Evolutionary conservation across 2,329 filamentous ascomycete species (phyloP).

Genomic region (Tolypocladium inflatum): DNA sequence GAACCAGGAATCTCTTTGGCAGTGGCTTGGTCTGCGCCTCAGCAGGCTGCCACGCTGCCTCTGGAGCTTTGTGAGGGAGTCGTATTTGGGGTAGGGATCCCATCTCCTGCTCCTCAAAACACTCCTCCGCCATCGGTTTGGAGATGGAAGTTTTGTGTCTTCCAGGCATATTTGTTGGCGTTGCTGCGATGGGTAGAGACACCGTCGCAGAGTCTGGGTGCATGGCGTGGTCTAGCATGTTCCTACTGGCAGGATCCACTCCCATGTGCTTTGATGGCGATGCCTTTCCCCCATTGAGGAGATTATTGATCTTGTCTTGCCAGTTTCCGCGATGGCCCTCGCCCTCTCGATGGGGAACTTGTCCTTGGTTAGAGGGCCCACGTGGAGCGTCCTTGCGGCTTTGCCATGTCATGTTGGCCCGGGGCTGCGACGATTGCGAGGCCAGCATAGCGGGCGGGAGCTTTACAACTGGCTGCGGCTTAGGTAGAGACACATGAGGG

Average conservation of each 20-base stretch:
- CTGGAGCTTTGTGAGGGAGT: constrained; percentile 53
- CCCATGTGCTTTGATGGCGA: constrained; percentile 48
- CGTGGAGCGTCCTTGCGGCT: constrained; percentile 21
- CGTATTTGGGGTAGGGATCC: constrained; percentile 64
- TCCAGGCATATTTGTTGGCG: constrained; percentile 15
- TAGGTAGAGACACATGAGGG: constrained; percentile 62
- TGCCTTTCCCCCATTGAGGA: constrained; percentile 61
- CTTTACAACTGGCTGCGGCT: constrained; percentile 66
- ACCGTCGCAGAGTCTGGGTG: constrained; percentile 53
- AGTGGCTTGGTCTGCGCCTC: constrained; percentile 44
- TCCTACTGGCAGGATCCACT: constrained; percentile 60
- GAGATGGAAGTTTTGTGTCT: constrained; percentile 40
- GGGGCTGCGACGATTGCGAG: constrained; percentile 13
- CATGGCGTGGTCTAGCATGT: constrained; percentile 48
- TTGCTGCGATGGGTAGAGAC: constrained; percentile 42
- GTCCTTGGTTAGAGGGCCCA: constrained; percentile 11
- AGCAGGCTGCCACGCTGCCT: constrained; percentile 53
- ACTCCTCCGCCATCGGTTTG: constrained; percentile 67
- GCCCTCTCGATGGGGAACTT: constrained; percentile 10
- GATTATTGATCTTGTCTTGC: constrained; percentile 77
- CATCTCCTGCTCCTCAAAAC: constrained; percentile 74
- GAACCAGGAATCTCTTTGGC: constrained; percentile 39
- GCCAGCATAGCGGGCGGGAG: constrained; percentile 51
- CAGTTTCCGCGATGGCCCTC: constrained; percentile 43
- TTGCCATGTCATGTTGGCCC: constrained; percentile 24